Base-by-base conservation (phyloP, 2,329 filamentous ascomycete species). In the Leptographium procerum region DNA sequence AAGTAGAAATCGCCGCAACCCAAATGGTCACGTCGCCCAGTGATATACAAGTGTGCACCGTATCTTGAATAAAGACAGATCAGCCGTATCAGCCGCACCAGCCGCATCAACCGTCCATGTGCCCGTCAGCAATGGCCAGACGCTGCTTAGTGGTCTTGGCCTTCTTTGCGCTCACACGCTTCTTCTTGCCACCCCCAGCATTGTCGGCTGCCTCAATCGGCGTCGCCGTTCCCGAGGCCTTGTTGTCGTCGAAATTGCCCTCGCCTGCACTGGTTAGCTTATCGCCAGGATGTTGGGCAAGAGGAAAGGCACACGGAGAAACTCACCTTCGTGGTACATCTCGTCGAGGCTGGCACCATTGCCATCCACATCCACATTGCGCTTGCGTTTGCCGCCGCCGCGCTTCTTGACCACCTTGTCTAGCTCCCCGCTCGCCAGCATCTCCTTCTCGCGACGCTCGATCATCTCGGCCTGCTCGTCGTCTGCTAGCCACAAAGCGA, bases 311-410 rank as follows among this genome's bases (percentile, higher is more conserved):
- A 51, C 1, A 45, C 48, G 22, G 51, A 19, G 24, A 47, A 29
- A 56, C 89, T 85, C 72, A 96, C 94, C 94, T 80, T 99, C 94
- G 71, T 99, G 94, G 75, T 99, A 99, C 89, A 99, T 91, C 69
- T 96, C 92, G 71, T 97, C 94, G 72, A 97, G 75, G 67, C 87
- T 92, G 66, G 82, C 81, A 43, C 71, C 45, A 71, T 75, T 60
- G 76, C 77, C 48, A 74, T 60, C 63, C 22, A 50, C 58, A 31
- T 60, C 64, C 28, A 62, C 62, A 28, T 52, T 75, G 61, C 77
- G 75, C 71, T 83, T 83, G 60, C 78, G 73, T 70, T 83, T 83
- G 63, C 72, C 77, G 24, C 73, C 73, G 43, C 80, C 68, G 59
- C 81, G 84, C 72, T 82, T 84, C 75, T 84, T 84, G 48, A 70